Conservation (phyloP, 1,284 basidiomycete genomes). For the Cerioporus squamosus region DNA sequence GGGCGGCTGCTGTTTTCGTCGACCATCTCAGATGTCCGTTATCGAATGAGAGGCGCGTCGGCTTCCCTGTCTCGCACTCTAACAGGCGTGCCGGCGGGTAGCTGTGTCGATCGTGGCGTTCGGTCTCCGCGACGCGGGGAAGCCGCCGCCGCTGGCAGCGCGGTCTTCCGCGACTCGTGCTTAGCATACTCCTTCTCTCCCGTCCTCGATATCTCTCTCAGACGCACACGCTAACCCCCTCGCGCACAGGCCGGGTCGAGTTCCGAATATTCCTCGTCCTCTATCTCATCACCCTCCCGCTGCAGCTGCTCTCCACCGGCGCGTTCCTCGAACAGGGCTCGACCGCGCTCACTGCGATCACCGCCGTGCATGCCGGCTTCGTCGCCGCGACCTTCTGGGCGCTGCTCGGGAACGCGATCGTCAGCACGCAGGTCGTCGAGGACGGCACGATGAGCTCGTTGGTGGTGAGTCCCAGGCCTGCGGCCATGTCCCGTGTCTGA, state of each 20-base stretch:
- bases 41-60: neutral
- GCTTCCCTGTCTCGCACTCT: neutral
- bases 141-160: too few species aligned
- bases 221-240: too few species aligned
- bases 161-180: too few species aligned
- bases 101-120: neutral
- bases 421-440: constrained; percentile 83
- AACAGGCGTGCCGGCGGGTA: neutral
- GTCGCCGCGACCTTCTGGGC: constrained; percentile 79
- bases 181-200: neutral
- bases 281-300: constrained; percentile 73
- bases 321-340: constrained; percentile 78
- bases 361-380: constrained; percentile 74
- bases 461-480: constrained; percentile 51
- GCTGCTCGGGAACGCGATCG: constrained; percentile 76
- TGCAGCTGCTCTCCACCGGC: constrained; percentile 81
- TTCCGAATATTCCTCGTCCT: constrained; percentile 64
- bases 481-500: too few species aligned
- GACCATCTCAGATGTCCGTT: too few species aligned
- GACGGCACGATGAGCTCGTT: constrained; percentile 79
- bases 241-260: constrained; percentile 66
- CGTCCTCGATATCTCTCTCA: neutral
- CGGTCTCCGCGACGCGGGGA: neutral
- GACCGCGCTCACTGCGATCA: constrained; percentile 67
- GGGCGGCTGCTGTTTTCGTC: too few species aligned